A percentile compares a stretch with the other conserved stretches of the same genome.
These are phyloP conservation scores for Neoboletus magnificus DNA, from an alignment of 768 basidiomycete genomes.

Conservation along the genomic window DNA sequence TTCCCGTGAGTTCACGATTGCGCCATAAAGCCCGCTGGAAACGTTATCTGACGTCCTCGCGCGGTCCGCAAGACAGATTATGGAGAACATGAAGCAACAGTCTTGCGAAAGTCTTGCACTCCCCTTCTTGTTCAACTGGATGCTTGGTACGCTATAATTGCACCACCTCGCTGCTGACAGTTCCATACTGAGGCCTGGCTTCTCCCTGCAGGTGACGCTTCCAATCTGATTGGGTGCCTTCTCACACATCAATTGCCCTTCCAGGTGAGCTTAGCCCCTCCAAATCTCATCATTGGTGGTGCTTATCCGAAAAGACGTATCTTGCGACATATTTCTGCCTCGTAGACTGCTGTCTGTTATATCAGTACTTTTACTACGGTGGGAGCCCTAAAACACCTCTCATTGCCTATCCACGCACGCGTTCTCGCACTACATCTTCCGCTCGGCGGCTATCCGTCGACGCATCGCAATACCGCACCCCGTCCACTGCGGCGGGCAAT, in stretches of 20 bases:
- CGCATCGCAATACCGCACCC: slow-evolving; percentile 61
- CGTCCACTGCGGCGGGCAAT: slow-evolving; percentile 67
- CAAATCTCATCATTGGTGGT: slow-evolving; percentile 4
- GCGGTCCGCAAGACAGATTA: slow-evolving; percentile 58
- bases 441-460: slow-evolving; percentile 51
- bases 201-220: slow-evolving; percentile 68
- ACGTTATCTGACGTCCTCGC: slow-evolving; percentile 8
- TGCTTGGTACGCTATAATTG: slow-evolving; percentile 60
- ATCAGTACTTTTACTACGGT: slow-evolving; percentile 81
- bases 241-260: slow-evolving; percentile 93
- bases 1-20: slow-evolving; percentile 63
- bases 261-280: slow-evolving; percentile 54
- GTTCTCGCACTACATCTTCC: slow-evolving; percentile 41
- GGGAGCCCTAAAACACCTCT: slow-evolving; percentile 34
- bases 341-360: slow-evolving; percentile 72
- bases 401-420: slow-evolving; percentile 36
- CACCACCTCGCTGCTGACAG: neutral
- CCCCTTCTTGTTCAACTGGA: slow-evolving; percentile 92
- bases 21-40: neutral
- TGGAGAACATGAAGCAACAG: slow-evolving; percentile 70
- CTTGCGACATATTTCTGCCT: slow-evolving; percentile 90
- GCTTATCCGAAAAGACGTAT: slow-evolving; percentile 55
- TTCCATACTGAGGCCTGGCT: slow-evolving; percentile 4
- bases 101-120: slow-evolving; percentile 90
- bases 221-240: slow-evolving; percentile 88